Base-by-base conservation (phyloP, 2,329 filamentous ascomycete species). In the Berkeleyomyces basicola region DNA sequence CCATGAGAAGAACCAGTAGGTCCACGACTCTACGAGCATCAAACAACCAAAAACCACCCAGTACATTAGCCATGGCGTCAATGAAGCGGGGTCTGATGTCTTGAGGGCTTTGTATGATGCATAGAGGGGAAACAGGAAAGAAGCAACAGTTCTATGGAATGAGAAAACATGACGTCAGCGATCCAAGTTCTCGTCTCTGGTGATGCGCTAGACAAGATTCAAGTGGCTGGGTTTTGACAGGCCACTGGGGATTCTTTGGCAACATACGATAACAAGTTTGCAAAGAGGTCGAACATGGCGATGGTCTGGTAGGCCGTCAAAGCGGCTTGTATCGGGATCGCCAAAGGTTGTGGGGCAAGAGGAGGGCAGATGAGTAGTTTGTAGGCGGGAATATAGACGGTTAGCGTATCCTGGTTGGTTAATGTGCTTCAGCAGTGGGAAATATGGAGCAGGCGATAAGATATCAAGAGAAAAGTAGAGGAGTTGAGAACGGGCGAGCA, bases 41-140 rank as follows among this genome's bases (percentile, higher is more conserved):
- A 85, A 83, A 72, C 88, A 86, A 65, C 88, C 88, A 67, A 96
- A 82, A 33, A 96, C 90, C 65, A 96, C 90, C 87, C 92, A 99
- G 81, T 97, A 99, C 87, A 97, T 97, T 67, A 97, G 82, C 93
- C 93, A 99, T 85, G 92, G 92, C 67, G 89, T 89, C 65, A 96
- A 81, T 71, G 95, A 85, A 44, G 89, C 86, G 1, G 91, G 90
- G 73, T 96, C 89, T 61, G 87, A 87, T 14, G 90, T 91, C 76
- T 93, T 92, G 71, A 99, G 86, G 58, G 93, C 92, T 79, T 97
- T 97, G 81, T 96, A 97, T 67, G 92, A 96, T 68, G 92, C 91
- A 76, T 96, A 97, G 67, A 96, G 84, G 60, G 93, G 93, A 72
- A 97, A 95, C 71, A 96, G 84, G 71, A 95, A 90, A 63, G 91